Evolutionary conservation across 208 protist species (phyloP), one percentile per base, ranked within the genome.

Genomic region (Acanthamoeba lenticulata): DNA sequence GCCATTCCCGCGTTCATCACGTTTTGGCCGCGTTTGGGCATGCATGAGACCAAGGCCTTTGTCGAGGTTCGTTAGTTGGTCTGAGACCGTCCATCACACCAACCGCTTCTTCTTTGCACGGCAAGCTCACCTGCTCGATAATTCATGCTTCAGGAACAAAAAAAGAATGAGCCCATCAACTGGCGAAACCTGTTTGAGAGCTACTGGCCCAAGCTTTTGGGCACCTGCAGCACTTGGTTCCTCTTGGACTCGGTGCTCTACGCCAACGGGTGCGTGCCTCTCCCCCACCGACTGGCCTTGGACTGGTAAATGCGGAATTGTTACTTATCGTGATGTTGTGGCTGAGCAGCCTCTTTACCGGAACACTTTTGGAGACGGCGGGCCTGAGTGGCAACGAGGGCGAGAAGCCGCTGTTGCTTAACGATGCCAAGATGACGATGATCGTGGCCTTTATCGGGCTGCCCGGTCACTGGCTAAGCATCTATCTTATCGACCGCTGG

Each of bases 161-260:
- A n/a, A 21, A 83, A 83, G 38, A 83, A 83, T 52, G 74, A 83
- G 42, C 74, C 74, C 1, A 15, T 83, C 42, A 83, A 83, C 74
- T 83, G 74, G 74, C 34, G 74, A 11, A 83, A 17, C 24, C 45
- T 83, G 3, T 38, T 83, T 17, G 29, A 44, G 34, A n/a, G 13
- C 74, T 83, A 83, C 74, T 83, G 74, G 74, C 74, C 29, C 34
- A 86, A 90, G n/a, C 77, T 97, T 0, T 19, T 96, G 4, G 97
- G 95, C 45, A 97, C 96, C 0, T 96, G 96, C 1, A 92, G 90
- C 38, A 86, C 67, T 13, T 98, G 97, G 97, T 98, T 97, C 81
- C 79, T 98, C 27, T 96, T 97, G 47, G 97, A 98, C 60, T 95
- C 97, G 19, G 88, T 94, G 0, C 97, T 97, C 45, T 97, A 97